Evolutionary conservation across 2,329 filamentous ascomycete species (phyloP), one percentile per base, ranked within the genome.

Genomic region (Xylariales sp.): DNA sequence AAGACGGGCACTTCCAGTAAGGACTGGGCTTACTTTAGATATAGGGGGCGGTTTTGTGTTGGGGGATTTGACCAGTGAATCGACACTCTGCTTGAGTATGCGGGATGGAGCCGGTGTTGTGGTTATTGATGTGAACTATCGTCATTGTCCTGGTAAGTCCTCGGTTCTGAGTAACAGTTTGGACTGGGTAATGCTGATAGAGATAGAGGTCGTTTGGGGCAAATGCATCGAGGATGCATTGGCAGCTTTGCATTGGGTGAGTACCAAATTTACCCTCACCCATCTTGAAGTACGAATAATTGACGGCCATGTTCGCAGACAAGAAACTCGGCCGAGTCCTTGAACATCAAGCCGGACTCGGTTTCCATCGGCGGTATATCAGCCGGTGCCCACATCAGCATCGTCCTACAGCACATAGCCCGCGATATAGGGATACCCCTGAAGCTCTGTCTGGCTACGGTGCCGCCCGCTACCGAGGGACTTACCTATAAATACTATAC

Each of bases 71-170:
- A 43, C 42, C 2, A 49, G 52, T 11, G 61, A 67, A 32, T 57
- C 55, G 12, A 49, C 53, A 11, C 39, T 65, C 3, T 67, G 64
- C 38, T 45, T 62, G 31, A 60, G 49, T 38, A 62, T 67, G 60
- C 53, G 59, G 1, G 58, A 64, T 32, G 53, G 52, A 10, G 62
- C 61, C 1, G 62, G 62, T 1, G 50, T 68, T 1, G 60, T 56
- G 1, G 59, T 68, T 2, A 49, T 67, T 4, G 64, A 67, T 33
- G 63, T 66, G 19, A 58, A 63, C 38, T 68, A 68, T 45, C 61
- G 64, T 2, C 62, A 61, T 28, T 66, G 63, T 33, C 62, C 63
- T 3, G 61, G 62, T 64, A 42, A 41, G 52, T 27, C n/a, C 24
- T 27, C 24, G n/a, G 24, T 27, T n/a, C n/a, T n/a, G n/a, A n/a